Base-by-base conservation (phyloP, 1,284 basidiomycete species). In the Trametes polyzona region DNA sequence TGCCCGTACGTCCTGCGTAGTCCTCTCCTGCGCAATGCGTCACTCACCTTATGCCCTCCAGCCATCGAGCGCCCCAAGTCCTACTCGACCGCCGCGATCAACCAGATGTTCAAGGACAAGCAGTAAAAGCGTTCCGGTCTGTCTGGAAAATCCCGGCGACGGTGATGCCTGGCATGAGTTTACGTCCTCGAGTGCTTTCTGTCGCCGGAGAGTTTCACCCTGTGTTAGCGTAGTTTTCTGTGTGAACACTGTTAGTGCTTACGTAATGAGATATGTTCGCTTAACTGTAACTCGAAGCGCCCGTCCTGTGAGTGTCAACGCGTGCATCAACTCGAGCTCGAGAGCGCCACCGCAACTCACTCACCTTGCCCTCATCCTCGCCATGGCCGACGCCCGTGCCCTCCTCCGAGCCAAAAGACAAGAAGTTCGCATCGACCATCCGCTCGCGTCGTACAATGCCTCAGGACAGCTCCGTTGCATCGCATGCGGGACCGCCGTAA, bases 11-110 rank as follows among this genome's bases (percentile, higher is more conserved):
- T 84, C 24, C 39, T 30, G 49, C 62, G 5, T 44, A 36, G 2
- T 35, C 2, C 37, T 29, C 27, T 27, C 1, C 12, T 1, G 7
- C 1, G 5, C 36, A 46, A 8, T 48, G 40, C 19, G 33, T 27
- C 2, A 39, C 60, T 67, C 21, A 52, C 50, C 35, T 36, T 9
- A 23, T 42, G 16, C 47, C 14, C 59, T 62, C 5, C 58, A 90
- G 88, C 92, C 64, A 83, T 95, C 42, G 92, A 95, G 73, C 84
- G 92, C 39, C 92, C 92, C 61, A 94, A 94, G 78, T 93, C 91
- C 21, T 93, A 92, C 74, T 93, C 90, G 23, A 91, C 83, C 46
- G 81, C 76, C 19, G 86, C 85, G 32, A 92, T 93, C 73, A 78
- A 87, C 67, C 85, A 86, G 70, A 89, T 92, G 64, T 93, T 92